These are phyloP conservation scores for Alisma plantagoaquatica DNA, from an alignment of 106 monocot species.

Conservation along the genomic window DNA sequence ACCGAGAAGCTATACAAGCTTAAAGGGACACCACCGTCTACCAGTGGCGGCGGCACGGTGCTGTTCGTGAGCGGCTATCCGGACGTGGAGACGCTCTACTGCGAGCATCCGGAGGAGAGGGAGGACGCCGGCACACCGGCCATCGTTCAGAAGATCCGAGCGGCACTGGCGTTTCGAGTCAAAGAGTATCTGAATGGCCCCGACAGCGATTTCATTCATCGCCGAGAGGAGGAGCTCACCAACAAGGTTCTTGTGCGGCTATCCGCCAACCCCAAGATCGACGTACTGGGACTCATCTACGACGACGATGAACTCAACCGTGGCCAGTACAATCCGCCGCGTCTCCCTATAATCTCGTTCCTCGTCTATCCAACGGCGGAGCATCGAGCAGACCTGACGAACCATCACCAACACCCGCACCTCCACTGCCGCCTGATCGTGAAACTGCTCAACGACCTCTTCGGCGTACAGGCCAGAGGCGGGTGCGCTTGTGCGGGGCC, in stretches of 20 bases:
- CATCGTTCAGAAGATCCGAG: conserved; percentile 64
- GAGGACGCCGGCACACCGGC: conserved; percentile 77
- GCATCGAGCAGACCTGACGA: conserved; percentile 4
- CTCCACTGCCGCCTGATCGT: conserved; percentile 58
- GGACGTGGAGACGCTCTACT: conserved; percentile 54
- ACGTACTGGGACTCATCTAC: conserved; percentile 12
- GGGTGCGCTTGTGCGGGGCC: conserved; percentile 77
- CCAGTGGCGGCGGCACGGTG: conserved; percentile 71
- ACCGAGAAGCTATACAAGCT: conserved; percentile 39
- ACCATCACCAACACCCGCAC: too few relatives aligned
- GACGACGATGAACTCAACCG: too few relatives aligned
- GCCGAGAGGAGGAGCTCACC: conserved; percentile 15
- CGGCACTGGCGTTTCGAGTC: conserved; percentile 48
- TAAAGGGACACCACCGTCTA: conserved; percentile 37
- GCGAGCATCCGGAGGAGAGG: conserved; percentile 48
- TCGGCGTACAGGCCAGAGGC: conserved; percentile 61
- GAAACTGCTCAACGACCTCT: conserved; percentile 52
- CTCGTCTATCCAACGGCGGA: conserved; percentile 27
- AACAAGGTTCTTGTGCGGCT: conserved; percentile 12
- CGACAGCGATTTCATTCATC: conserved; percentile 22
- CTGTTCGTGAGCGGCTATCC: conserved; percentile 49
- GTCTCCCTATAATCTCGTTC: conserved; percentile 58
- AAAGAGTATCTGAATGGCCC: conserved; percentile 43
- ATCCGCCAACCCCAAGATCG: conserved; percentile 5
- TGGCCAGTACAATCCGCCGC: too few relatives aligned